phyloP scores from a whole-genome alignment of 148 eudicot species.

The Camellia japonica region DNA sequence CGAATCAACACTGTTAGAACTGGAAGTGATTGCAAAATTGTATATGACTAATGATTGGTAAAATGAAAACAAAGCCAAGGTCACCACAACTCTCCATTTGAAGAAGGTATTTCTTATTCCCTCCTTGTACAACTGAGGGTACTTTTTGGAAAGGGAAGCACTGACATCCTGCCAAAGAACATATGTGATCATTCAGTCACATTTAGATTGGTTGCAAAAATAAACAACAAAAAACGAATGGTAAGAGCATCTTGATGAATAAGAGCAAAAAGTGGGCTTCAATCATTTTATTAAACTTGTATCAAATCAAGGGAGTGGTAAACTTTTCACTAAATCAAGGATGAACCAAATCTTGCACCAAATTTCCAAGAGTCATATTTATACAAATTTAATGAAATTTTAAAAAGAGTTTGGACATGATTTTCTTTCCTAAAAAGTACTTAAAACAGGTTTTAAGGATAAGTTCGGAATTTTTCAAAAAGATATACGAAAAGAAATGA shows the following conservation, averaged over 20 bases:
- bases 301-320: too few relatives aligned
- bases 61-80: constrained; percentile 69
- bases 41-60: constrained; percentile 79
- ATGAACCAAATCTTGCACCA: too few relatives aligned
- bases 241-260: not conserved
- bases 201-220: not conserved
- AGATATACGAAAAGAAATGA: too few relatives aligned
- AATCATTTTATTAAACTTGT: too few relatives aligned
- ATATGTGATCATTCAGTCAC: constrained; percentile 5
- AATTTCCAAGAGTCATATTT: too few relatives aligned
- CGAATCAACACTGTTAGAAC: constrained; percentile 58
- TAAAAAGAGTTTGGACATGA: too few relatives aligned
- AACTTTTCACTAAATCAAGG: too few relatives aligned
- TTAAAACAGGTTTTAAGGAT: too few relatives aligned
- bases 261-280: too few relatives aligned
- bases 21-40: constrained; percentile 62
- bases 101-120: constrained; percentile 76
- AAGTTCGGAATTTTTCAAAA: too few relatives aligned
- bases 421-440: too few relatives aligned
- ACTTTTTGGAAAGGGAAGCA: constrained; percentile 81
- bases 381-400: too few relatives aligned
- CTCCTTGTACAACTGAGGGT: constrained; percentile 87
- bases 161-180: constrained; percentile 71
- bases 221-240: not conserved
- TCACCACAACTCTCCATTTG: constrained; percentile 75